Evolutionary conservation across 192 early-diverging fungal genomes (phyloP).

Genomic region (Gigaspora rosea): DNA sequence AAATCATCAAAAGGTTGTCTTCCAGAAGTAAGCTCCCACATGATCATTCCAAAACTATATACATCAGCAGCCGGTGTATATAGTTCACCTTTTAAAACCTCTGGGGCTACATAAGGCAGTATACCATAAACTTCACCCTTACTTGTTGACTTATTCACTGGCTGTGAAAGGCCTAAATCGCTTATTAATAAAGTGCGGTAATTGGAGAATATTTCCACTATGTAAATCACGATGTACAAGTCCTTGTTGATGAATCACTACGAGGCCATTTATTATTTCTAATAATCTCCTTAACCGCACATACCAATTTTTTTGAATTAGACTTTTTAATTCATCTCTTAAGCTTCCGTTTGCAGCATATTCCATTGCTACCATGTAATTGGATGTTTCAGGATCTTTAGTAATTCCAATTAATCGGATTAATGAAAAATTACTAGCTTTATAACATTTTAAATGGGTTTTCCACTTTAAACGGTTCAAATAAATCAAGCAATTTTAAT

Average conservation of each 20-base stretch:
- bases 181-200: not conserved
- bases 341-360: not conserved
- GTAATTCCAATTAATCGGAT: not conserved
- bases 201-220: not conserved
- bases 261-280: not conserved
- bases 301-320: not conserved
- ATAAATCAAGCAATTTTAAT: too few species aligned
- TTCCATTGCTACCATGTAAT: not conserved
- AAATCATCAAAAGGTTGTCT: not conserved
- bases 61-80: not conserved
- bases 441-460: not conserved
- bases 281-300: not conserved
- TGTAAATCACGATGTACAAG: not conserved
- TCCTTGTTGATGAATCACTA: not conserved
- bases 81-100: not conserved
- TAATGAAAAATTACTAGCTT: not conserved
- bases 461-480: not conserved
- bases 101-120: not conserved
- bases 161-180: not conserved
- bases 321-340: not conserved
- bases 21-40: slow-evolving; percentile 11
- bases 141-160: not conserved
- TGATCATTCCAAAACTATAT: slow-evolving; percentile 11
- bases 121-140: not conserved
- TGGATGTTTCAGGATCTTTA: not conserved